Percentiles rank a stretch among this genome's conserved stretches.
These are phyloP conservation scores for Mortierella sp. DNA, from an alignment of 371 early-diverging fungal species.

Conservation along the genomic window DNA sequence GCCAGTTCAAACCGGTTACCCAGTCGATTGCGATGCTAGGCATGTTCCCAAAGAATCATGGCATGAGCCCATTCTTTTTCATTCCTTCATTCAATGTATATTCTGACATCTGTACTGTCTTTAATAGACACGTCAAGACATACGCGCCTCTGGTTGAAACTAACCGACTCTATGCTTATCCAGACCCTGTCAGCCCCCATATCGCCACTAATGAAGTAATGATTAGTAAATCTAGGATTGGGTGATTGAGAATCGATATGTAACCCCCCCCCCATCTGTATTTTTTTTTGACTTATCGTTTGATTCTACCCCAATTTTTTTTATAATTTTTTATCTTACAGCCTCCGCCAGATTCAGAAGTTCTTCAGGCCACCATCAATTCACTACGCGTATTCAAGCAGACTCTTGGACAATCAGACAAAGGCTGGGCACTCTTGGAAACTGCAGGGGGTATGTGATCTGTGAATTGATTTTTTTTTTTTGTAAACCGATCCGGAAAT, in stretches of 20 bases:
- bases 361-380: constrained; percentile 62
- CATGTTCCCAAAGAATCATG: constrained; percentile 28
- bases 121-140: constrained; percentile 69
- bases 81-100: not conserved
- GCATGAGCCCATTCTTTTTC: not conserved
- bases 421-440: constrained; percentile 70
- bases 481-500: constrained; percentile 12
- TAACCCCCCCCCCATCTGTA: too few relatives aligned
- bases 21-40: constrained; percentile 84
- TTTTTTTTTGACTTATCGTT: not conserved
- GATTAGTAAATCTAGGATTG: not conserved
- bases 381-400: constrained; percentile 54
- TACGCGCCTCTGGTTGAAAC: constrained; percentile 62
- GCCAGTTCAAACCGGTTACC: constrained; percentile 90
- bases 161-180: constrained; percentile 73
- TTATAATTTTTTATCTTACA: constrained; percentile 4
- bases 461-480: not conserved
- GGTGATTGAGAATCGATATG: constrained; percentile 1
- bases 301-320: not conserved
- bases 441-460: constrained; percentile 73
- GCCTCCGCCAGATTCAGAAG: constrained; percentile 51
- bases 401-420: constrained; percentile 49
- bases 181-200: constrained; percentile 85
- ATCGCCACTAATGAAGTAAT: constrained; percentile 70
- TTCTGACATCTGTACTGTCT: not conserved